phyloP scores from a whole-genome alignment of 106 monocot genomes.

The Hemerocallis citrina region DNA sequence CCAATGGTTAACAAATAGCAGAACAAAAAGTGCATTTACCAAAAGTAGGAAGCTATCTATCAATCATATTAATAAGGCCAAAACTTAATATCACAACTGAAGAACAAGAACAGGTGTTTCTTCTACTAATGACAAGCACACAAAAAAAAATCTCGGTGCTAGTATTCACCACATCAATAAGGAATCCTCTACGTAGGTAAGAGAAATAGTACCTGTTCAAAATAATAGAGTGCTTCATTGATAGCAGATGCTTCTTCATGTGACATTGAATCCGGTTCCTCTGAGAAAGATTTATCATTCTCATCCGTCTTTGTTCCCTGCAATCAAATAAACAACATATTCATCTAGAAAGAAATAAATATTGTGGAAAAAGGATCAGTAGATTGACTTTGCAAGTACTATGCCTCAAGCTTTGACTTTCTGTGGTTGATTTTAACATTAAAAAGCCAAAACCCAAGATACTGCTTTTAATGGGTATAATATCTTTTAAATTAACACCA shows the following conservation, averaged over 20 bases:
- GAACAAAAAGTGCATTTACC: background rate
- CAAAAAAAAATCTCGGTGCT: too few relatives aligned
- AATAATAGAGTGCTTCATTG: conserved; percentile 77
- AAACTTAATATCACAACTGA: too few relatives aligned
- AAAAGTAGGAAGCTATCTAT: background rate
- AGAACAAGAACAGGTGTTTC: too few relatives aligned
- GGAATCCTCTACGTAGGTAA: background rate
- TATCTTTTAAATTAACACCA: too few relatives aligned
- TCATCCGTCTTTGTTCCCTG: conserved; percentile 37
- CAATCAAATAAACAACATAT: conserved; percentile 5
- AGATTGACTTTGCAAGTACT: too few relatives aligned
- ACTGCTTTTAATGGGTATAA: too few relatives aligned
- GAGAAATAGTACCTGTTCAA: conserved; percentile 62
- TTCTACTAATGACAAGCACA: too few relatives aligned
- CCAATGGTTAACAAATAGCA: too few relatives aligned
- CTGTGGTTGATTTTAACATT: too few relatives aligned
- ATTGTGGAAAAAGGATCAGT: background rate
- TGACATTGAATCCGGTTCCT: conserved; percentile 41
- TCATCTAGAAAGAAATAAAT: conserved; percentile 2
- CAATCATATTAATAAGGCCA: too few relatives aligned
- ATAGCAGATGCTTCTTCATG: conserved; percentile 66
- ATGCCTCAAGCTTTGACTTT: too few relatives aligned
- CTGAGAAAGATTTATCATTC: conserved; percentile 25
- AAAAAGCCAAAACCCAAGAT: too few relatives aligned
- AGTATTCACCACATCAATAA: background rate